These are phyloP conservation scores for Capsella rubella DNA, from an alignment of 441 rosid species.

Conservation along the genomic window DNA sequence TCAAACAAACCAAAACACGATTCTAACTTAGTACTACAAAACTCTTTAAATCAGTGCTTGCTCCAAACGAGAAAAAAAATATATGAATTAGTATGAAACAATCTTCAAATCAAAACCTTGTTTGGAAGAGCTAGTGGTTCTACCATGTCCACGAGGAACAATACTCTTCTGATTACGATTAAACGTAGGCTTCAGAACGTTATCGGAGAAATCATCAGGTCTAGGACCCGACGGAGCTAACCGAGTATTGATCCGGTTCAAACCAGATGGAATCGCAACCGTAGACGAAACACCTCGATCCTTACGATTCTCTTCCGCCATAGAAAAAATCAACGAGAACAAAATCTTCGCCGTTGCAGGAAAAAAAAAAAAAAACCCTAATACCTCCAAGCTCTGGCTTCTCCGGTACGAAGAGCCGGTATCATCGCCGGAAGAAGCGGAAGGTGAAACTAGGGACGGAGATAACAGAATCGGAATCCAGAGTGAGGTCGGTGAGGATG, in stretches of 20 bases:
- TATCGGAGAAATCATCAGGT: slow-evolving; percentile 49
- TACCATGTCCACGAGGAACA: slow-evolving; percentile 50
- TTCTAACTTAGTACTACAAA: slow-evolving; percentile 21
- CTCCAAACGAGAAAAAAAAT: not conserved
- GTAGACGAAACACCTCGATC: slow-evolving; percentile 43
- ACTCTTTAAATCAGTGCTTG: not conserved
- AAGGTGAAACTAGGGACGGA: slow-evolving; percentile 11
- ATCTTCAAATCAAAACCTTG: slow-evolving; percentile 46
- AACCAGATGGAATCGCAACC: slow-evolving; percentile 69
- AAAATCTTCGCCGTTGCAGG: not conserved
- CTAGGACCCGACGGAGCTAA: slow-evolving; percentile 49
- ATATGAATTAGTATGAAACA: not conserved
- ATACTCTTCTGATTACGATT: slow-evolving; percentile 49
- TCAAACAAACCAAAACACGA: not conserved
- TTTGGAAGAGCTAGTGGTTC: slow-evolving; percentile 42
- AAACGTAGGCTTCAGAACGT: slow-evolving; percentile 55
- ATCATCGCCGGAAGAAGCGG: slow-evolving; percentile 30
- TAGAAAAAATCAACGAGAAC: slow-evolving; percentile 21
- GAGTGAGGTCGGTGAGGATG: slow-evolving; percentile 24
- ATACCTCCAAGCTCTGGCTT: slow-evolving; percentile 26
- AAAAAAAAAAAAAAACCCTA: slow-evolving; percentile 26
- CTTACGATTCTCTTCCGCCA: slow-evolving; percentile 50
- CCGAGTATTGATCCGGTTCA: slow-evolving; percentile 83
- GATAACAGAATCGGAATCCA: slow-evolving; percentile 9
- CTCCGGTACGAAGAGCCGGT: slow-evolving; percentile 21